Conservation (phyloP, 495 filamentous ascomycete species). For the Hypoxylon lienhwacheense region DNA sequence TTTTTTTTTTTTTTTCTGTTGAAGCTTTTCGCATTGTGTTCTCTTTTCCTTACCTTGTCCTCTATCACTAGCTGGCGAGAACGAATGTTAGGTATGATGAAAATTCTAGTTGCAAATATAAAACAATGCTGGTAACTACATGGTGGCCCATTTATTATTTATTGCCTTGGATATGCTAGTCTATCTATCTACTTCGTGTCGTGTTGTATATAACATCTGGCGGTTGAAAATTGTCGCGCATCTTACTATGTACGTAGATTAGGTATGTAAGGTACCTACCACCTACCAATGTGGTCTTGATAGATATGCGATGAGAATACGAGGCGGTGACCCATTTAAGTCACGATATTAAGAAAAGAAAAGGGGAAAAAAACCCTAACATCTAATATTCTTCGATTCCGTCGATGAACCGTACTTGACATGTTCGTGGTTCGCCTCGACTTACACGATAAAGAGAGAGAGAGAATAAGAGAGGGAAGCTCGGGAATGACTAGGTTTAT, state of each 20-base stretch:
- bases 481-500: slow-evolving; percentile 23
- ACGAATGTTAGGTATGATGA: slow-evolving; percentile 33
- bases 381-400: slow-evolving; percentile 8
- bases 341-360: neutral
- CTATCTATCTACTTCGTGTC: neutral
- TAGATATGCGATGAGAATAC: neutral
- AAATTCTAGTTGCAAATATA: slow-evolving; percentile 33
- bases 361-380: neutral
- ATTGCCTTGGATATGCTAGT: neutral
- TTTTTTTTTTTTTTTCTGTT: slow-evolving; percentile 22
- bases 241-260: neutral
- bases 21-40: slow-evolving; percentile 33
- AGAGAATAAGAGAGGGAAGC: slow-evolving; percentile 12
- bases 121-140: slow-evolving; percentile 24
- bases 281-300: neutral
- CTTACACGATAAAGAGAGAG: too few relatives aligned
- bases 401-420: slow-evolving; percentile 9
- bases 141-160: too few relatives aligned
- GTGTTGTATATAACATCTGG: neutral
- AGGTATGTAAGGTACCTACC: neutral
- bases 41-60: slow-evolving; percentile 28
- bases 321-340: neutral
- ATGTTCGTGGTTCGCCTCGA: slow-evolving; percentile 25
- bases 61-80: slow-evolving; percentile 31
- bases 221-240: too few relatives aligned